A percentile compares a stretch with the other conserved stretches of the same genome.
phyloP scores from a whole-genome alignment of 192 early-diverging fungal species.

The Backusella mclennaniae region DNA sequence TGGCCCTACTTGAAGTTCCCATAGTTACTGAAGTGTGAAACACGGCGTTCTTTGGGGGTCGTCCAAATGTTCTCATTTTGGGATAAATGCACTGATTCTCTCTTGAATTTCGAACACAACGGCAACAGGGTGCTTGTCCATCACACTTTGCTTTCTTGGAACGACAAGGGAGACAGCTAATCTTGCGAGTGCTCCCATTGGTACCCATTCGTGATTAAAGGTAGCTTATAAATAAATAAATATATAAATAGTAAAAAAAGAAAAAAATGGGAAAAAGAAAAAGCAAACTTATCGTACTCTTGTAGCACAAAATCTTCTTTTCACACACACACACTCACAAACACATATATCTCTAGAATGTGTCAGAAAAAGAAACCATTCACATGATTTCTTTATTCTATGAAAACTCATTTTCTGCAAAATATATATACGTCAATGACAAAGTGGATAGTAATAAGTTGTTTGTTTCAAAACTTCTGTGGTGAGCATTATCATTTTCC shows the following conservation, averaged over 20 bases:
- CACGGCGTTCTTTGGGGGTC: slow-evolving; percentile 34
- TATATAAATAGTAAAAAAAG: neutral
- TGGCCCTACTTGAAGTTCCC: neutral
- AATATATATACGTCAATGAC: too few species aligned
- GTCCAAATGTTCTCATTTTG: slow-evolving; percentile 21
- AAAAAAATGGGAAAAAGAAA: neutral
- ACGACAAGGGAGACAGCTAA: slow-evolving; percentile 29
- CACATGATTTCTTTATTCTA: neutral
- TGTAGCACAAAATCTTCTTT: neutral
- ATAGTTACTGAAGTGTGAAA: slow-evolving; percentile 21
- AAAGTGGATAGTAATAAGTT: too few species aligned
- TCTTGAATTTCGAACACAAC: slow-evolving; percentile 15
- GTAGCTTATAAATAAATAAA: neutral
- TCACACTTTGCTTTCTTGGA: slow-evolving; percentile 31
- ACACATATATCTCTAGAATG: neutral
- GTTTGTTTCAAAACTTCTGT: too few species aligned
- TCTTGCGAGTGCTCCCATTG: slow-evolving; percentile 12
- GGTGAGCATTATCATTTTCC: too few species aligned
- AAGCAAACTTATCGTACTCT: neutral
- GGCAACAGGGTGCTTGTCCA: slow-evolving; percentile 16
- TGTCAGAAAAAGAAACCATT: neutral
- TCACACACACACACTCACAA: neutral
- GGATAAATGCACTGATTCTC: slow-evolving; percentile 18
- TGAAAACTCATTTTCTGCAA: too few species aligned
- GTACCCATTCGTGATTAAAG: neutral